Evolutionary conservation across 164 flowering plant genomes (phyloP).

Genomic region (Annona cherimola): DNA sequence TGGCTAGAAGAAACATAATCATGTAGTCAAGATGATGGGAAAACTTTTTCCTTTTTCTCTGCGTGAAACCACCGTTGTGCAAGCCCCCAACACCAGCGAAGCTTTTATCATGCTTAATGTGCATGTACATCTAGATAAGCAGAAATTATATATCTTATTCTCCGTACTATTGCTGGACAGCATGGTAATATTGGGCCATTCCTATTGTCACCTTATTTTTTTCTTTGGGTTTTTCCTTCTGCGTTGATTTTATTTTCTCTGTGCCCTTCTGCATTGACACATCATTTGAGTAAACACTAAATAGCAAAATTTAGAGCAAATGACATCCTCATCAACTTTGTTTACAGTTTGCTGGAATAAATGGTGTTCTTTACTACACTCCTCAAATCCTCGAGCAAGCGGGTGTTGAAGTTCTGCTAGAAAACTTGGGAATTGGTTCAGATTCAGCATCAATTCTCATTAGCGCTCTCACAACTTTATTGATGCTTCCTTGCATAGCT

Average conservation of each 20-base stretch:
- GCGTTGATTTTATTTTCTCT: neutral
- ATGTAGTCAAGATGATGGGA: too few species aligned
- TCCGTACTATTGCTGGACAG: neutral
- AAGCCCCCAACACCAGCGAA: too few species aligned
- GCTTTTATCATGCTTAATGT: too few species aligned
- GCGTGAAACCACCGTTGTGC: too few species aligned
- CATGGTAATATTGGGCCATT: neutral
- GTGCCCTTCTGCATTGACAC: neutral
- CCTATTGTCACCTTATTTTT: neutral
- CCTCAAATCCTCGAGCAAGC: constrained; percentile 93
- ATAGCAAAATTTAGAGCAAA: neutral
- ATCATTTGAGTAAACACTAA: too few species aligned
- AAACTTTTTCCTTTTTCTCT: too few species aligned
- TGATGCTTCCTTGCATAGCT: constrained; percentile 90
- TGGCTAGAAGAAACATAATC: too few species aligned
- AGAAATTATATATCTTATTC: neutral
- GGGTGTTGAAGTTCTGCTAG: constrained; percentile 76
- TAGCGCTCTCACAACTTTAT: constrained; percentile 72
- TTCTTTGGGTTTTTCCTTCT: neutral
- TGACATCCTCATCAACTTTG: neutral
- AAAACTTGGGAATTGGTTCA: constrained; percentile 60
- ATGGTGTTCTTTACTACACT: constrained; percentile 87
- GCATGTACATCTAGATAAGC: neutral
- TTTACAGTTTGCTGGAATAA: constrained; percentile 86
- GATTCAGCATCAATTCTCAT: constrained; percentile 73